A percentile compares a stretch with the other conserved stretches of the same genome.
phyloP scores from a whole-genome alignment of 371 early-diverging fungal genomes.

The Actinomortierella wolfii region DNA sequence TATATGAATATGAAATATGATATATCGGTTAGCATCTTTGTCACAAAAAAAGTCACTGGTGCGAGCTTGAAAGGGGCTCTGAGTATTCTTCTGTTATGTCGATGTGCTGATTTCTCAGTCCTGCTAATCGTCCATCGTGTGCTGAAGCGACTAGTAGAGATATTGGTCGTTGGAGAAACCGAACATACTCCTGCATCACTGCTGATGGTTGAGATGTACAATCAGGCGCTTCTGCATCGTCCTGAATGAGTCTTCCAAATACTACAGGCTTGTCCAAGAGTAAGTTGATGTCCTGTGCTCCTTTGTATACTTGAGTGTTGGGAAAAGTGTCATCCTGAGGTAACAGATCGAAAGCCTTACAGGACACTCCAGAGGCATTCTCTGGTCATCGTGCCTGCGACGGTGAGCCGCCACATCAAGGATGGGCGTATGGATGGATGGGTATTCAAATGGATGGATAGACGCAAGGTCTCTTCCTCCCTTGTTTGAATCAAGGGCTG shows the following conservation, averaged over 20 bases:
- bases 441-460: constrained; percentile 5
- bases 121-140: too few species aligned
- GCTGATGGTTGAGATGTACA: too few species aligned
- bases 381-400: too few species aligned
- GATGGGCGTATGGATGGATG: constrained; percentile 16
- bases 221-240: too few species aligned
- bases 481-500: too few species aligned
- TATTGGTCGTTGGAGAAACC: neutral
- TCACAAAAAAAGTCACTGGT: neutral
- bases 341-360: neutral
- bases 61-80: neutral
- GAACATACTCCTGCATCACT: too few species aligned
- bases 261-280: too few species aligned
- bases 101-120: too few species aligned
- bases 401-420: neutral
- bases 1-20: neutral
- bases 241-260: too few species aligned
- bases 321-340: neutral
- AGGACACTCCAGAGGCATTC: neutral
- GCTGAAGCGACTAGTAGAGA: neutral
- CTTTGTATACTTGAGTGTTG: too few species aligned
- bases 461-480: constrained; percentile 1
- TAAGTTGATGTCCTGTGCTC: too few species aligned
- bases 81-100: too few species aligned
- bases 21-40: neutral